phyloP scores from a whole-genome alignment of 2,329 filamentous ascomycete species.

The Delphinella strobiligena region DNA sequence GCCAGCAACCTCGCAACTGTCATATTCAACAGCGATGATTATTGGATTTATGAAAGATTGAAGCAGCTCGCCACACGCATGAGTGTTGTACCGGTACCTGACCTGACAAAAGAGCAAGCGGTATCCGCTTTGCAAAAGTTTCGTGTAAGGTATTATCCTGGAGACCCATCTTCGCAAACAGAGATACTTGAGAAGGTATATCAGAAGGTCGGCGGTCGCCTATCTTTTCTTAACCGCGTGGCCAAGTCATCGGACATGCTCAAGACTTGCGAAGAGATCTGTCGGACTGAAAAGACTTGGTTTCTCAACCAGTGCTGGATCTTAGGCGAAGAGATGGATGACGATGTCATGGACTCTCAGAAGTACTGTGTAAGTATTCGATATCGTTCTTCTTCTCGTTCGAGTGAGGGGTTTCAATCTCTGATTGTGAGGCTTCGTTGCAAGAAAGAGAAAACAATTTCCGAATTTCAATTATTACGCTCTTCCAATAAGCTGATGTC shows the following conservation, averaged over 20 bases:
- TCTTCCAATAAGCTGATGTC: too few relatives aligned
- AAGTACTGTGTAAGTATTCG: constrained; percentile 67
- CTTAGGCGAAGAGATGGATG: constrained; percentile 68
- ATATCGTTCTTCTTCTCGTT: too few relatives aligned
- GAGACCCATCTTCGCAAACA: constrained; percentile 25
- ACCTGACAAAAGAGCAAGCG: constrained; percentile 68
- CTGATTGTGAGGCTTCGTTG: too few relatives aligned
- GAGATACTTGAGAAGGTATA: constrained; percentile 66
- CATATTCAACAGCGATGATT: constrained; percentile 94
- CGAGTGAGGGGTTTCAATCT: too few relatives aligned
- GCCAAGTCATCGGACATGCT: constrained; percentile 80
- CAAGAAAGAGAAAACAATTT: too few relatives aligned
- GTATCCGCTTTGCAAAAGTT: constrained; percentile 67
- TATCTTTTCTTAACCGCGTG: constrained; percentile 80
- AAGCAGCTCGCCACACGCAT: constrained; percentile 89
- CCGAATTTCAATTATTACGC: too few relatives aligned
- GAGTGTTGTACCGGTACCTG: constrained; percentile 79
- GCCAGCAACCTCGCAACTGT: constrained; percentile 81
- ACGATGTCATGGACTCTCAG: constrained; percentile 97
- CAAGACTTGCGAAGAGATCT: constrained; percentile 61
- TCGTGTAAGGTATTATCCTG: constrained; percentile 58
- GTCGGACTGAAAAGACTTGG: constrained; percentile 62
- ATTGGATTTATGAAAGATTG: constrained; percentile 93
- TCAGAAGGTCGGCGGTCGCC: constrained; percentile 70
- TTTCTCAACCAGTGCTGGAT: constrained; percentile 71